Evolutionary conservation across 164 flowering plant species (phyloP).

Genomic region (Sedum album): DNA sequence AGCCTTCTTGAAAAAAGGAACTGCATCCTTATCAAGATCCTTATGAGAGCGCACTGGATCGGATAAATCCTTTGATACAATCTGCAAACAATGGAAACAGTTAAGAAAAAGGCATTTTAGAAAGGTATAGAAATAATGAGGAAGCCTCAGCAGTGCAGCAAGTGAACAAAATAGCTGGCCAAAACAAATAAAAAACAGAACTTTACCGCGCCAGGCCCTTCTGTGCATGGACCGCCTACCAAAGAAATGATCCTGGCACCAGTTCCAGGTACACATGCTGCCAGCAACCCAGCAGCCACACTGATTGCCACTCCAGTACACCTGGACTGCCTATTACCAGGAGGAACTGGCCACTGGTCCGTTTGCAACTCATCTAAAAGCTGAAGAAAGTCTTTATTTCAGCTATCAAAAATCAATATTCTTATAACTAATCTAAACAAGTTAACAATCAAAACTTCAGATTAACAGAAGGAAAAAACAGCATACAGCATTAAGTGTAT

Average conservation of each 20-base stretch:
- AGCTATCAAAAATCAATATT: not conserved
- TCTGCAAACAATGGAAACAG: constrained; percentile 34
- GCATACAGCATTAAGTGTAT: constrained; percentile 58
- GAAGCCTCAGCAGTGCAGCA: not conserved
- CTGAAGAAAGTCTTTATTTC: constrained; percentile 37
- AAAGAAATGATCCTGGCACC: constrained; percentile 79
- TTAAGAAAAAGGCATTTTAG: not conserved
- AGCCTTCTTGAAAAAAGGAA: constrained; percentile 80
- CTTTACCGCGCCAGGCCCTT: constrained; percentile 93
- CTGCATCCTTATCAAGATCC: constrained; percentile 97
- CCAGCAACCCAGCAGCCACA: constrained; percentile 82
- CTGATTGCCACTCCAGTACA: constrained; percentile 94
- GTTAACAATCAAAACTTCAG: not conserved
- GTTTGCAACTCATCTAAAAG: constrained; percentile 75
- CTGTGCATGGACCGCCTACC: constrained; percentile 98
- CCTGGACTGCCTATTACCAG: constrained; percentile 59
- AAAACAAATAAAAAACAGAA: not conserved
- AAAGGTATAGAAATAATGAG: too few relatives aligned
- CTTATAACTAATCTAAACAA: constrained; percentile 1
- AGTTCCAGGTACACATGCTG: constrained; percentile 84
- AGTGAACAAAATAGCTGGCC: too few relatives aligned
- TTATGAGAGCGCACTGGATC: constrained; percentile 97
- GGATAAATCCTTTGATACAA: constrained; percentile 86
- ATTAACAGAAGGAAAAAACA: not conserved
- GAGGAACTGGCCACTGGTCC: constrained; percentile 86